Base-by-base conservation (phyloP, 179 eudicot species). In the Silene noctiflora region DNA sequence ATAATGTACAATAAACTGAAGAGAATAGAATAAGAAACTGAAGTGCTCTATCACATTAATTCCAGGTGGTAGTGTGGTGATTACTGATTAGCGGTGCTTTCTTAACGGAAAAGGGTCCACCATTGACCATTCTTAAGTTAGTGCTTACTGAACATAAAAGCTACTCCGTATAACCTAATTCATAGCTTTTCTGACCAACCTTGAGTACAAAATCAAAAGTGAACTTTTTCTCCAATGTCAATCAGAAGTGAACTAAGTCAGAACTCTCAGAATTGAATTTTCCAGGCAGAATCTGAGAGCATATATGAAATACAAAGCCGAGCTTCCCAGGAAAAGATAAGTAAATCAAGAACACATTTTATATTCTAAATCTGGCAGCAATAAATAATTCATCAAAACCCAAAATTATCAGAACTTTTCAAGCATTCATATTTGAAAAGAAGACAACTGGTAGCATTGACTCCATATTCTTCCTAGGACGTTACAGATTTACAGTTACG, bases 1-100 rank as follows among this genome's bases (percentile, higher is more conserved):
- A 61, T 74, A 65, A 73, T 66, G 60, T 27, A 44, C 39, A 11
- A 62, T 48, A 17, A 79, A 16, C 21, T 21, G 13, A 56, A 48
- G 42, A 67, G 72, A 27, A 17, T 6, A 17, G 22, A 20, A 66
- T 35, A 13, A 71, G 2, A 71, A 71, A 5, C 24, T 22, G 60
- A 22, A 24, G 10, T 70, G n/a, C 14, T 20, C 24, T 46, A n/a
- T 51, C 60, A 67, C 16, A 21, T 22, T 44, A 22, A 20, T 66
- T 16, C 35, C 22, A 39, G 16, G 42, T n/a, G 51, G 71, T 35
- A 8, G 25, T 67, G 71, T 17, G 42, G 29, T 55, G 53, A 8
- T 46, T 19, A 46, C 20, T 55, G 53, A 8, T 46, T 19, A 46
- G 25, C 46, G 29, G 2, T 27, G 29, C 29, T 27, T 27, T 27